Base-by-base conservation (phyloP, 2,329 filamentous ascomycete genomes). In the Amphichorda felina region DNA sequence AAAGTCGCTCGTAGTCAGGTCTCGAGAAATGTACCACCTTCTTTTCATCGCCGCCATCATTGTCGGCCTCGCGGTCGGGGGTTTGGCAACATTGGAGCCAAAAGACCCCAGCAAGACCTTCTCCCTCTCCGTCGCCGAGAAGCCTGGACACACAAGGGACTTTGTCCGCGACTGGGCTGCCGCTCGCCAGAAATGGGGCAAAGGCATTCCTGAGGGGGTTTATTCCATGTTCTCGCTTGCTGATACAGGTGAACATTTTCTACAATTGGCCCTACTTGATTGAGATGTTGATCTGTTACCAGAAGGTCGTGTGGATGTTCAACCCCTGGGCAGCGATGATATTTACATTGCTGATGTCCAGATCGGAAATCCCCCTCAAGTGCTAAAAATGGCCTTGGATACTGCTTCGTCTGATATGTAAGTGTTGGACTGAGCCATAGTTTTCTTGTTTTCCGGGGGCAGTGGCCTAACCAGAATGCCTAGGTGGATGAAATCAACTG, bases 341-440 rank as follows among this genome's bases (percentile, higher is more conserved):
- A 51, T 63, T 36, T 68, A 58, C 50, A 48, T 66, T 18, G 55
- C 60, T 21, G 57, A 67, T 19, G 45, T 68, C 18, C 48, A 59
- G 33, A 47, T 72, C 32, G 68, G 68, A 8, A 64, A 54, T 11
- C 68, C 68, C 0, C 57, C 63, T 1, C 68, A 72, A 41, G 53
- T 48, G 5, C 37, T 71, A 29, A 62, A 60, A 32, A 47, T 72
- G 29, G 60, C 68, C n/a, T 44, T 72, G 17, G 69, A 72, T 43
- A 72, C 68, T 2, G 70, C 69, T 9, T 74, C 70, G 7, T 58
- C 64, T 8, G 70, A 74, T 39, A 54, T 70, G 79, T 91, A 70
- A 71, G 80, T 31, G n/a, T n/a, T n/a, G n/a, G n/a, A n/a, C n/a
- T n/a, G n/a, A n/a, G n/a, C n/a, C n/a, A n/a, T n/a, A 25, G 13